A percentile compares a stretch with the other conserved stretches of the same genome.
Evolutionary conservation across 2,329 filamentous ascomycete species (phyloP).

Genomic region (Cercospora canescens): DNA sequence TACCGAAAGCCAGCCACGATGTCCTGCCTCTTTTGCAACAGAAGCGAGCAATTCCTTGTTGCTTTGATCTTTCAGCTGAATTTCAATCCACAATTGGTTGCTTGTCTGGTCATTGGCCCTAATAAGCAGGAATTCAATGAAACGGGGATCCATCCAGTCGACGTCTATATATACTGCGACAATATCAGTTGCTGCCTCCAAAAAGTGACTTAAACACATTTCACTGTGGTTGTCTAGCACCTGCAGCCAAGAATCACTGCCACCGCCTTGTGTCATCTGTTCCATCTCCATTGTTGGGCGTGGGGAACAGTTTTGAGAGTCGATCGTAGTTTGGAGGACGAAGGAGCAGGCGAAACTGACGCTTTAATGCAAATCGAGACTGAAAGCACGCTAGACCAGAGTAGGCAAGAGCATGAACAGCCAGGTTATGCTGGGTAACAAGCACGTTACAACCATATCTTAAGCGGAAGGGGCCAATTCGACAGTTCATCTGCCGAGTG

Average conservation of each 20-base stretch:
- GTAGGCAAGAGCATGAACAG: no score
- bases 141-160: not conserved
- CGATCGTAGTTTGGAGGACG: no score
- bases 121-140: not conserved
- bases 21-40: not conserved
- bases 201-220: not conserved
- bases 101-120: not conserved
- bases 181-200: not conserved
- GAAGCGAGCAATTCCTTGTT: not conserved
- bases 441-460: no score
- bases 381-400: no score
- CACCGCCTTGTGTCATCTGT: no score
- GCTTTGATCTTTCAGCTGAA: not conserved
- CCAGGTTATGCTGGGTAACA: no score
- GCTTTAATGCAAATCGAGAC: no score
- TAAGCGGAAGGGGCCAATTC: no score
- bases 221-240: not conserved
- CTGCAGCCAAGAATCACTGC: not conserved
- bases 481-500: no score
- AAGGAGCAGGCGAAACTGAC: no score
- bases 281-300: no score
- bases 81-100: not conserved
- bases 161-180: not conserved
- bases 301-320: no score
- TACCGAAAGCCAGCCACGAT: not conserved